phyloP scores from a whole-genome alignment of 768 basidiomycete genomes.

The Leccinum barrowsii region DNA sequence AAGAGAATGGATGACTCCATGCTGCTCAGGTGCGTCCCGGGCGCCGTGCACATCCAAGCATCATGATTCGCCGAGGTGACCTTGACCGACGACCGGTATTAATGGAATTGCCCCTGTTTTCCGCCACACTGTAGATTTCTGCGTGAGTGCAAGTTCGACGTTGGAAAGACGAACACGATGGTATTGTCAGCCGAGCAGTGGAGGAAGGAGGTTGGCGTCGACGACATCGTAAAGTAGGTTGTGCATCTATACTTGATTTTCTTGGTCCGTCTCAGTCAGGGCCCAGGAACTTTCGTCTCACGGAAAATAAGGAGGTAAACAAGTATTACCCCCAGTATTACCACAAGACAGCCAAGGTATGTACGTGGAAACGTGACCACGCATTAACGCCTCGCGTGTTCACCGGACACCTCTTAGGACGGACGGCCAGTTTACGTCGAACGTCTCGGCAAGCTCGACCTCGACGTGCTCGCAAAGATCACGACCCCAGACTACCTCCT shows the following conservation, averaged over 20 bases:
- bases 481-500: constrained; percentile 88
- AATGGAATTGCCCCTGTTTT: too few relatives aligned
- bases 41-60: not conserved
- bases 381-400: not conserved
- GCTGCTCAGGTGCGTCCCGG: constrained; percentile 46
- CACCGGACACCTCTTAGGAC: constrained; percentile 48
- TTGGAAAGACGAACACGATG: constrained; percentile 81
- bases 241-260: not conserved
- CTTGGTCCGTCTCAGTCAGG: not conserved
- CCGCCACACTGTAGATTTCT: constrained; percentile 60
- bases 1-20: constrained; percentile 69
- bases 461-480: constrained; percentile 72
- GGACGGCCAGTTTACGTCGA: constrained; percentile 96
- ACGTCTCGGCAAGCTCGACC: constrained; percentile 84
- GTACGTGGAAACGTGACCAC: not conserved
- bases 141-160: constrained; percentile 90
- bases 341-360: constrained; percentile 93
- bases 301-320: constrained; percentile 78
- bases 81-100: not conserved
- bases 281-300: constrained; percentile 77
- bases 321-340: constrained; percentile 96
- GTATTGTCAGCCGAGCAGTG: constrained; percentile 78
- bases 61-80: not conserved
- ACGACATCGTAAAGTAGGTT: constrained; percentile 65
- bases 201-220: constrained; percentile 82